These are phyloP conservation scores for Eucalyptus pauciflora DNA, from an alignment of 345 rosid genomes.

Conservation along the genomic window DNA sequence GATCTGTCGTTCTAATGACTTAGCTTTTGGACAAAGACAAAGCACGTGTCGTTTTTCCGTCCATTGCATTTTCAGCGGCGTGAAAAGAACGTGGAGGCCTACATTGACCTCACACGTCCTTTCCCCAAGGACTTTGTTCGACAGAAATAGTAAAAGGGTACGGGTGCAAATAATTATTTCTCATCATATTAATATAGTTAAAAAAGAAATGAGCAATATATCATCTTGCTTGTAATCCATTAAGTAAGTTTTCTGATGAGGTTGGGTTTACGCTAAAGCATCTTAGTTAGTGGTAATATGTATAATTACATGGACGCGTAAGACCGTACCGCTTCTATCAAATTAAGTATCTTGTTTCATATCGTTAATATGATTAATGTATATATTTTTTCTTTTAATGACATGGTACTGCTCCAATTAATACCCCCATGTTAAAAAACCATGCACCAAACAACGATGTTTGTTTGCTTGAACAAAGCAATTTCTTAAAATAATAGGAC, in stretches of 20 bases:
- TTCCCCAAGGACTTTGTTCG: neutral
- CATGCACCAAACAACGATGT: neutral
- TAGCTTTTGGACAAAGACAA: neutral
- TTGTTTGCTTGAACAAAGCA: neutral
- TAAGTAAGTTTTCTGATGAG: neutral
- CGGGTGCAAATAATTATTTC: neutral
- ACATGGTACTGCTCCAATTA: neutral
- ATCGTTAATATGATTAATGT: accelerated
- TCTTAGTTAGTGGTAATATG: neutral
- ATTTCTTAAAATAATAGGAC: neutral
- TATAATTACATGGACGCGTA: neutral
- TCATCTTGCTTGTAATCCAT: neutral
- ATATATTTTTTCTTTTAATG: neutral
- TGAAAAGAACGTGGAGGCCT: neutral
- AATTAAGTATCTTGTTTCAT: neutral
- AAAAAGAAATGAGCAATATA: neutral
- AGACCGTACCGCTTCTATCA: neutral
- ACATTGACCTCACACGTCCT: neutral
- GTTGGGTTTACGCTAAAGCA: neutral
- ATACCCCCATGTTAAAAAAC: neutral
- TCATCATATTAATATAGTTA: neutral
- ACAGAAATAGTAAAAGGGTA: neutral
- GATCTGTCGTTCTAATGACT: neutral
- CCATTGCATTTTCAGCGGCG: neutral
- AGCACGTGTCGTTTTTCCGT: neutral